Evolutionary conservation across 306 rosid genomes (phyloP), one percentile per base, ranked within the genome.

Genomic region (Senna tora): DNA sequence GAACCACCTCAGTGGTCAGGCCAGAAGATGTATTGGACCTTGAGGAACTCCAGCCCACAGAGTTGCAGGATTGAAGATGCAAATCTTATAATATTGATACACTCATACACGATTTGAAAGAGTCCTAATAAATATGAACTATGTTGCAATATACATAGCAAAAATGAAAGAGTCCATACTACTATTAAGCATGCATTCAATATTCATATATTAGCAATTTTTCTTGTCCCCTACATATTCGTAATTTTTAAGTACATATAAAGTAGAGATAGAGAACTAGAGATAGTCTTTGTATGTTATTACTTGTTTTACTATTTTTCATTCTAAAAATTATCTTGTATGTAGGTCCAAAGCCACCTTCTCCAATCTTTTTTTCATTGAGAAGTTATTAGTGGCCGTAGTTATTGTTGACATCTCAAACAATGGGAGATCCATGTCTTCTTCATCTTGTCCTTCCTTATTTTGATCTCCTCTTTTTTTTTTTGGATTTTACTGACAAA

Each of bases 291-390:
- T 5, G 11, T 39, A 39, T 30, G 50, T 17, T n/a, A 43, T 9
- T 61, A 62, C 10, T 62, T 38, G 50, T 38, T 59, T 62, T n/a
- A 7, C 17, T 5, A 19, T 0, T 34, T 62, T 39, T 20, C 30
- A 36, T 19, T 50, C 32, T 11, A 19, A 62, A 46, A 30, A 32
- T 36, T 25, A 64, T 80, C 76, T 25, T 63, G n/a, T 80, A 80
- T 22, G 75, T 80, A 6, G 80, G 69, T 64, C 84, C 84, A 80
- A 80, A 80, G 25, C 80, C 84, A 36, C 77, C 84, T 80, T 80
- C 69, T 1, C 84, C 84, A 38, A 80, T 67, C 41, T 80, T 69
- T 80, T 80, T 32, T 47, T n/a, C 7, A 30, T 9, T 2, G 76
- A 69, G 33, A 80, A 80, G 58, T 75, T 47, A 65, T 69, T 21